These are phyloP conservation scores for Akanthomyces uredinophilus DNA, from an alignment of 2,329 filamentous ascomycete genomes.

Conservation along the genomic window DNA sequence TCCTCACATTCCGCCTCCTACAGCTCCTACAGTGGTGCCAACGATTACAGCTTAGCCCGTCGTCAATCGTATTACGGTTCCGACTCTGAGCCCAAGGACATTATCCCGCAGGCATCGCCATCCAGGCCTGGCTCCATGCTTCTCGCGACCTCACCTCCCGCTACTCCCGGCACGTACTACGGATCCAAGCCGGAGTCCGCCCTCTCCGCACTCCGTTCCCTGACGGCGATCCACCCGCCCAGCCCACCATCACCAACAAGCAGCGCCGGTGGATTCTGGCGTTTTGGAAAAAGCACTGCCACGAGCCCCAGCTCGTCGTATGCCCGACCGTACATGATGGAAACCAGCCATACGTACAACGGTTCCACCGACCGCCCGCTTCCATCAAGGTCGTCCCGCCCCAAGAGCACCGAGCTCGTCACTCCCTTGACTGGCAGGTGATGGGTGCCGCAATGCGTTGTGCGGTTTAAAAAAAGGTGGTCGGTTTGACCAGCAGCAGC, in stretches of 20 bases:
- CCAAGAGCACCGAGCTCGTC: slow-evolving; percentile 60
- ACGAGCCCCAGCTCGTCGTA: slow-evolving; percentile 51
- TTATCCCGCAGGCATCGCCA: slow-evolving; percentile 58
- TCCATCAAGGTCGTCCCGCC: slow-evolving; percentile 52
- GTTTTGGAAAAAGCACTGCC: slow-evolving; percentile 41
- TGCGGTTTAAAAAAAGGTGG: slow-evolving; percentile 1
- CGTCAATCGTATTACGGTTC: slow-evolving; percentile 42
- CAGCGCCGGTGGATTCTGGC: slow-evolving; percentile 47
- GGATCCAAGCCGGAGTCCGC: slow-evolving; percentile 36
- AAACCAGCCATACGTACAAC: slow-evolving; percentile 39
- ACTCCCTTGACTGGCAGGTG: slow-evolving; percentile 53
- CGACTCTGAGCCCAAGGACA: slow-evolving; percentile 53
- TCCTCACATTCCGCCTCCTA: slow-evolving; percentile 21
- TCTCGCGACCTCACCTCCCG: slow-evolving; percentile 47
- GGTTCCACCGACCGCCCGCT: slow-evolving; percentile 49
- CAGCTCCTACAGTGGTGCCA: slow-evolving; percentile 22
- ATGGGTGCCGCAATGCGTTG: slow-evolving; percentile 1
- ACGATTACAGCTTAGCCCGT: slow-evolving; percentile 28
- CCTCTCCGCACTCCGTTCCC: slow-evolving; percentile 50
- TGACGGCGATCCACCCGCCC: slow-evolving; percentile 42
- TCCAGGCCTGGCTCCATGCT: slow-evolving; percentile 54
- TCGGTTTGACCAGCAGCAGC: not conserved
- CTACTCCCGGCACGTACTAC: slow-evolving; percentile 38
- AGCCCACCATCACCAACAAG: slow-evolving; percentile 52
- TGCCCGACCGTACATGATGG: slow-evolving; percentile 39